Evolutionary conservation across 176 grass and related monocot species (phyloP), one percentile per base, ranked within the genome.

Genomic region (Poa annua): DNA sequence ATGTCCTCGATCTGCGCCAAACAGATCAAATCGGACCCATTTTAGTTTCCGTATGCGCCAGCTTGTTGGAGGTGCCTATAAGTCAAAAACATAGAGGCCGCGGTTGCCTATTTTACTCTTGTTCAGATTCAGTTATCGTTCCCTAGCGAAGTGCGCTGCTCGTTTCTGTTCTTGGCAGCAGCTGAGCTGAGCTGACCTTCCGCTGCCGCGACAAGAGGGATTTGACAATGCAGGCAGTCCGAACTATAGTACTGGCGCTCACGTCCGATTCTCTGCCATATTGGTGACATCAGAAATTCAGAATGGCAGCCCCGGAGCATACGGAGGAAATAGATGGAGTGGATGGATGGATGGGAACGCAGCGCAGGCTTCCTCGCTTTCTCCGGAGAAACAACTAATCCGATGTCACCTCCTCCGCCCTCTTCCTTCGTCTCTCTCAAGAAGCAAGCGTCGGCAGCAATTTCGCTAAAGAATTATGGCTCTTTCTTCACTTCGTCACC

Each of bases 291-390:
- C 78, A 48, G 29, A 29, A 29, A 29, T 29, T 29, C 29, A 29
- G 36, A 52, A 76, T 41, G 39, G 8, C 39, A 49, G 55, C 25
- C 17, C 17, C 50, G 7, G 20, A 51, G 15, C 36, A 50, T 59
- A 67, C 49, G 38, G 71, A 68, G 56, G 54, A 71, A 63, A 53
- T 63, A 4, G 34, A 70, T 19, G 12, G 70, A 29, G 84, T 33
- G 19, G 86, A 81, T 11, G 8, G 22, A 39, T 0, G 2, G 68
- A 71, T 47, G 70, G 21, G 35, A 72, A 47, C n/a, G 39, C 68
- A n/a, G 64, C 7, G 63, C 64, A 24, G 61, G 44, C 8, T 36
- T 78, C 45, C 63, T 14, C 16, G 21, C 51, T 70, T 83, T 77
- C 52, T 57, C 34, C 41, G 29, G 14, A 39, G 44, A 20, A 69